Percentiles rank a stretch among this genome's conserved stretches.
Conservation (phyloP, 148 eudicot species). For the Rheum nobile region DNA sequence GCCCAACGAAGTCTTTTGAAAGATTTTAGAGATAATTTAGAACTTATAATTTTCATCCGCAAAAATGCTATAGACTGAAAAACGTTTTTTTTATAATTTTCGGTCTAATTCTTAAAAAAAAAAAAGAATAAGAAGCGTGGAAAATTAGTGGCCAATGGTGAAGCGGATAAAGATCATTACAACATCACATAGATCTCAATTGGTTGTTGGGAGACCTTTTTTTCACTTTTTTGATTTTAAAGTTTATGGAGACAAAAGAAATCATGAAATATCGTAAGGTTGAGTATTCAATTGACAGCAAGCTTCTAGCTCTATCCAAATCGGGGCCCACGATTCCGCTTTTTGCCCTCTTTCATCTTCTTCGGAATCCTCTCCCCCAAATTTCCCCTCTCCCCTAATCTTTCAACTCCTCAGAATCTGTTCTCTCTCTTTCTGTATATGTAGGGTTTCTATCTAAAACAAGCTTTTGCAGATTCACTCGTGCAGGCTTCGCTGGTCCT, state of each 20-base stretch:
- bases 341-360: conserved; percentile 1
- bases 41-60: too few relatives aligned
- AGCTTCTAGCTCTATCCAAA: conserved; percentile 3
- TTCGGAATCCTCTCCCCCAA: not conserved
- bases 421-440: not conserved
- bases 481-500: not conserved
- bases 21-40: too few relatives aligned
- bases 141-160: not conserved
- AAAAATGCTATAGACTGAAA: too few relatives aligned
- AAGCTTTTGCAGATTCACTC: conserved; percentile 2
- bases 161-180: not conserved
- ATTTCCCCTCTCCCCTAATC: not conserved
- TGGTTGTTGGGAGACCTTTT: not conserved
- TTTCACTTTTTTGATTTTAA: not conserved
- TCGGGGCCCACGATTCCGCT: not conserved
- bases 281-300: not conserved
- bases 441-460: conserved; percentile 3
- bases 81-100: too few relatives aligned
- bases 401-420: not conserved
- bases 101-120: too few relatives aligned
- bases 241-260: not conserved
- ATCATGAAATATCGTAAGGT: conserved; percentile 4
- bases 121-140: not conserved
- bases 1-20: too few relatives aligned
- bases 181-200: not conserved